Evolutionary conservation across 1,284 basidiomycete species (phyloP), one percentile per base, ranked within the genome.

Genomic region (Wallemia mellicola): DNA sequence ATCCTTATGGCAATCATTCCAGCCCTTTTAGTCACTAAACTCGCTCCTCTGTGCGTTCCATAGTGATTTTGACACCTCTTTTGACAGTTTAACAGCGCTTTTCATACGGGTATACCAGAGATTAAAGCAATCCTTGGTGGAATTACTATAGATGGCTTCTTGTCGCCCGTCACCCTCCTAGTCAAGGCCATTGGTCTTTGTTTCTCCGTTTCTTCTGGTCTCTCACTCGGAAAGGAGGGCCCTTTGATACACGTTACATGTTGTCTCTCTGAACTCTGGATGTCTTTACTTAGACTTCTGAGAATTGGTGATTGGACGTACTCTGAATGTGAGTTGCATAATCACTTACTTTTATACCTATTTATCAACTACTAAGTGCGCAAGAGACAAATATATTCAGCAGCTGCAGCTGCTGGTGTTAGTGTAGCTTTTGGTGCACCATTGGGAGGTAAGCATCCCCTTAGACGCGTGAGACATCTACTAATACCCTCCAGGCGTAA

Each of bases 181-280:
- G 82, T 83, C 65, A 86, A 86, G 68, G 77, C 79, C 0, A 69
- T 86, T 56, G 83, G 83, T 5, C 73, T 86, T 28, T 80, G 82
- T 3, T 74, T 87, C 9, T 75, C 81, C 1, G 82, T 84, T n/a
- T 81, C 81, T 0, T 83, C 81, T 11, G 82, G 82, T 0, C 71
- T 85, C 17, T 82, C 80, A 1, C 70, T 85, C 24, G 82, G 82
- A 11, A 84, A 85, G 69, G 80, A 82, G 71, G 57, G 79, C 74
- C 81, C 80, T 7, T 69, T 83, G 19, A 79, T 82, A 1, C 80
- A 82, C 65, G 77, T 82, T 28, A 72, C 80, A 9, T 82, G 80
- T 62, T 81, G 80, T 64, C 75, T 80, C 72, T 77, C 80, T 26
- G 55, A 57, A 17, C 15, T 28, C 24, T 28, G 17, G 24, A 28